Percentiles rank a stretch among this genome's conserved stretches.
These are phyloP conservation scores for Dictyostelium capitatum DNA, from an alignment of 78 protist species.

Conservation along the genomic window DNA sequence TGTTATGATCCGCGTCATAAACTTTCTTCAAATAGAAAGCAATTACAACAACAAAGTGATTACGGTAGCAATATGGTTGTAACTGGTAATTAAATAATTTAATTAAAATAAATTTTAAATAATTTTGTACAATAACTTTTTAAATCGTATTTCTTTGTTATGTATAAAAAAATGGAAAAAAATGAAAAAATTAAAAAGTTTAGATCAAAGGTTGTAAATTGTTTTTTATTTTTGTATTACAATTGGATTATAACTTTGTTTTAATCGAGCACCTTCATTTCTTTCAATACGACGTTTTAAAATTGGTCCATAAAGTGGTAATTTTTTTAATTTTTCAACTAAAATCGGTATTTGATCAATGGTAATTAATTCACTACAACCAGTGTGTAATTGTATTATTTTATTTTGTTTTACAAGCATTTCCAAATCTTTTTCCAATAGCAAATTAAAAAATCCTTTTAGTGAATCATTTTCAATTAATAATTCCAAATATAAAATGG, in stretches of 20 bases:
- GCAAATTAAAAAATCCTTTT: neutral
- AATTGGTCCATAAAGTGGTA: neutral
- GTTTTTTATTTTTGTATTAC: too few relatives aligned
- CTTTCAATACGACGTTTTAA: neutral
- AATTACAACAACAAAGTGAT: too few relatives aligned
- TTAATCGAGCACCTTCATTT: neutral
- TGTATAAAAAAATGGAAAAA: too few relatives aligned
- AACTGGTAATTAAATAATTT: too few relatives aligned
- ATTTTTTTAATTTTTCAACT: neutral
- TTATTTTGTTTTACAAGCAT: neutral
- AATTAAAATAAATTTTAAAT: too few relatives aligned
- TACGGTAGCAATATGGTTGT: too few relatives aligned
- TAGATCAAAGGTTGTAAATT: too few relatives aligned
- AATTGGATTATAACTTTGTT: neutral
- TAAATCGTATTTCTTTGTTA: too few relatives aligned
- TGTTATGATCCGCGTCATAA: constrained; percentile 7
- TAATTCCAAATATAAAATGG: neutral
- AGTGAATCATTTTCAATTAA: neutral
- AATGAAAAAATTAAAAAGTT: too few relatives aligned
- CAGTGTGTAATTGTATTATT: neutral
- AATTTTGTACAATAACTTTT: too few relatives aligned
- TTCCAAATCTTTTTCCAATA: neutral
- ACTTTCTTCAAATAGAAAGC: too few relatives aligned
- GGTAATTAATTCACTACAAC: neutral
- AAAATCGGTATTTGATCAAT: neutral